Percentiles rank a stretch among this genome's conserved stretches.
phyloP scores from a whole-genome alignment of 176 grass and related monocot genomes.

The Bothriochloa decipiens region DNA sequence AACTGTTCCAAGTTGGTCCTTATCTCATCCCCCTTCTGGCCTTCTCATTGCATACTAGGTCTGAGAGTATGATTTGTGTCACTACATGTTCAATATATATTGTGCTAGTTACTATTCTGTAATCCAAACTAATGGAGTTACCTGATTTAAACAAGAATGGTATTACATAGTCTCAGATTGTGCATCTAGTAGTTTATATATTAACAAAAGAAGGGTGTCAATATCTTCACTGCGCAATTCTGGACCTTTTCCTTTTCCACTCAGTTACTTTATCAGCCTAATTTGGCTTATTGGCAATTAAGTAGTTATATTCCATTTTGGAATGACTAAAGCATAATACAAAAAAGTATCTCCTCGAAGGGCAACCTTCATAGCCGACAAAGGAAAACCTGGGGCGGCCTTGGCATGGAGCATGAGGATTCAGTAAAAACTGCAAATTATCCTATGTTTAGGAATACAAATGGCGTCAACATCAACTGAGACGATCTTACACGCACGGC shows the following conservation, averaged over 20 bases:
- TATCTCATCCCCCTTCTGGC: background rate
- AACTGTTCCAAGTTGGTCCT: background rate
- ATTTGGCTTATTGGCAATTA: conserved; percentile 35
- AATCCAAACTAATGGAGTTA: background rate
- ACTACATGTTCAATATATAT: background rate
- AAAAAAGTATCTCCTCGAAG: background rate
- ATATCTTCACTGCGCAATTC: background rate
- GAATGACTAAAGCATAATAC: background rate
- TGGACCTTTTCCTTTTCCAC: background rate
- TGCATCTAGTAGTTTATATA: background rate
- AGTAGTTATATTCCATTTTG: conserved; percentile 1
- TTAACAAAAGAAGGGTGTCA: background rate
- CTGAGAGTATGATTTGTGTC: background rate
- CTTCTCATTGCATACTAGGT: background rate
- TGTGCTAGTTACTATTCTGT: background rate
- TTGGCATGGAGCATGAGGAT: background rate
- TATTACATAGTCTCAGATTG: background rate
- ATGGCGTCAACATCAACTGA: background rate
- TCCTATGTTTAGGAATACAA: background rate
- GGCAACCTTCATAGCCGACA: conserved; percentile 10
- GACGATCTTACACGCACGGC: background rate
- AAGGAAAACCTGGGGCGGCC: background rate
- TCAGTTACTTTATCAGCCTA: background rate
- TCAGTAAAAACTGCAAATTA: background rate
- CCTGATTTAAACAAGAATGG: background rate